These are phyloP conservation scores for Chaetomium cochliodes DNA, from an alignment of 495 filamentous ascomycete species.

Conservation along the genomic window DNA sequence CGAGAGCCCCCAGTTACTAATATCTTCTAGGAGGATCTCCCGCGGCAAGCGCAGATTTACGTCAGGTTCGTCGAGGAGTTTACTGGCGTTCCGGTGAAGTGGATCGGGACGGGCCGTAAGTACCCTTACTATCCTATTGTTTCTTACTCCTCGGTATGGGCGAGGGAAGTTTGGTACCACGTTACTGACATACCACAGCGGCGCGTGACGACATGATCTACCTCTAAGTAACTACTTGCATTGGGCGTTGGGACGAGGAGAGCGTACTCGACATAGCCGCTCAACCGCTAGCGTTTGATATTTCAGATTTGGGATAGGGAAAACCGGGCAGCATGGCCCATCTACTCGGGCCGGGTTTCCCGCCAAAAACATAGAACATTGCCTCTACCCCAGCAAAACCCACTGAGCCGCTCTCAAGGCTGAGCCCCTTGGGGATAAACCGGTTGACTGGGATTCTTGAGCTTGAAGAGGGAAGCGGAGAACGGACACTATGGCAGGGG, in stretches of 20 bases:
- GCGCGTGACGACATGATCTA: slow-evolving; percentile 29
- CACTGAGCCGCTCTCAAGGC: not conserved
- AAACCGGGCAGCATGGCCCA: not conserved
- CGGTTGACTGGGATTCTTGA: not conserved
- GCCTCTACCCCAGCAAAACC: not conserved
- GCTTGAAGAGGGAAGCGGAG: not conserved
- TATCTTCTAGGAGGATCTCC: slow-evolving; percentile 61
- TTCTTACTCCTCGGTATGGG: too few species aligned
- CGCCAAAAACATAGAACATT: slow-evolving; percentile 6
- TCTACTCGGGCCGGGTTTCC: not conserved
- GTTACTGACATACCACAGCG: slow-evolving; percentile 19
- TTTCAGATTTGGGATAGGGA: not conserved
- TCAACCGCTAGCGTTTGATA: slow-evolving; percentile 2
- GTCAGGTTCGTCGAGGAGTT: slow-evolving; percentile 70
- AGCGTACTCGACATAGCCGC: not conserved
- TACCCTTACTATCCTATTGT: not conserved
- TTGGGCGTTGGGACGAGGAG: not conserved
- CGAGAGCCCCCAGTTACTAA: slow-evolving; percentile 14
- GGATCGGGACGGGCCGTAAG: slow-evolving; percentile 71
- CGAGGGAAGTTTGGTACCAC: not conserved
- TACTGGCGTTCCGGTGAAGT: slow-evolving; percentile 68
- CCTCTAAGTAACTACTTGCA: slow-evolving; percentile 14
- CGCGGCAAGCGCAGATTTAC: slow-evolving; percentile 71
- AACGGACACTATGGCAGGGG: not conserved
- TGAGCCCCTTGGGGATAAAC: not conserved